These are phyloP conservation scores for Coemansia sp. DNA, from an alignment of 371 early-diverging fungal genomes.

Conservation along the genomic window DNA sequence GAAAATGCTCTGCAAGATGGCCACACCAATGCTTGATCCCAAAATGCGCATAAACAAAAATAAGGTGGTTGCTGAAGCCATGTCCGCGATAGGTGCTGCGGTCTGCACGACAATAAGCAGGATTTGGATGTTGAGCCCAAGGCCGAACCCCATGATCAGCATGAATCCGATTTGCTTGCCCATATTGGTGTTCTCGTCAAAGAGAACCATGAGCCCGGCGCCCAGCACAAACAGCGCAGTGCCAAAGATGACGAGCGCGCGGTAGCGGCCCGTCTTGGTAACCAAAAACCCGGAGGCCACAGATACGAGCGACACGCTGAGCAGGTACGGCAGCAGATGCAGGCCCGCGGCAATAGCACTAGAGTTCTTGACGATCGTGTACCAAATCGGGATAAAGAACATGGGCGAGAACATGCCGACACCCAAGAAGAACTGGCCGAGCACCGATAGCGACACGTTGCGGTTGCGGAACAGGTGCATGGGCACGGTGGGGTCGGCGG, in stretches of 20 bases:
- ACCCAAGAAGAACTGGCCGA: conserved; percentile 53
- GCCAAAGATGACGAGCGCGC: conserved; percentile 25
- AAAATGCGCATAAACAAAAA: conserved; percentile 62
- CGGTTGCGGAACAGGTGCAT: conserved; percentile 54
- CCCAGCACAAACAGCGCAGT: conserved; percentile 47
- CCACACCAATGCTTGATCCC: conserved; percentile 57
- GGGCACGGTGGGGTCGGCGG: conserved; percentile 59
- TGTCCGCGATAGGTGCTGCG: conserved; percentile 54
- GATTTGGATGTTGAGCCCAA: conserved; percentile 65
- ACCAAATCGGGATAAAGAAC: conserved; percentile 74
- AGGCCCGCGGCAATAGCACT: conserved; percentile 62
- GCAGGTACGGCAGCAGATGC: conserved; percentile 59
- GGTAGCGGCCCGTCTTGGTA: conserved; percentile 34
- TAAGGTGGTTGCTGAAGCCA: conserved; percentile 65
- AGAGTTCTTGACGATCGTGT: conserved; percentile 64
- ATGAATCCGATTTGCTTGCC: conserved; percentile 59
- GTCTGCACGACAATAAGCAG: conserved; percentile 62
- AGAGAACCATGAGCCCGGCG: conserved; percentile 35
- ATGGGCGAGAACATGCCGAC: conserved; percentile 57
- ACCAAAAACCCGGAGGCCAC: conserved; percentile 20
- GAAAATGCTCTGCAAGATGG: conserved; percentile 61
- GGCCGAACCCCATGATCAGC: conserved; percentile 62
- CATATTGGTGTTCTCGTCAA: conserved; percentile 53
- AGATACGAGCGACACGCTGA: conserved; percentile 30
- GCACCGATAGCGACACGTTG: conserved; percentile 48